These are phyloP conservation scores for Hebeloma cylindrosporum DNA, from an alignment of 768 basidiomycete species.

Conservation along the genomic window DNA sequence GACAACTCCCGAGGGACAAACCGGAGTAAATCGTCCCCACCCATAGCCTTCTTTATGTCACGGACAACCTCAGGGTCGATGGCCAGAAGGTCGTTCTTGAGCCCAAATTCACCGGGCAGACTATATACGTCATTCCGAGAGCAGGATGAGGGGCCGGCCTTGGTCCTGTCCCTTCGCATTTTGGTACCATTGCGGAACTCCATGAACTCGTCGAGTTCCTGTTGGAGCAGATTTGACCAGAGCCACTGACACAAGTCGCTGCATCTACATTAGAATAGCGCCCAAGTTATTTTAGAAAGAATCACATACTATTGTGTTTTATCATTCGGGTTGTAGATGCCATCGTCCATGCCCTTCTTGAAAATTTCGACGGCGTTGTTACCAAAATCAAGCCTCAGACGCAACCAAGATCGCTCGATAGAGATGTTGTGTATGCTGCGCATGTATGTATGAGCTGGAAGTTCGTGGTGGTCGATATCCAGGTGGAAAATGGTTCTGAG, in stretches of 20 bases:
- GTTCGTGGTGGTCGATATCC: constrained; percentile 18
- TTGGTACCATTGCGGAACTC: constrained; percentile 24
- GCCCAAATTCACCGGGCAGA: constrained; percentile 25
- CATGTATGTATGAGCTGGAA: constrained; percentile 33
- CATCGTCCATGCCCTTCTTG: constrained; percentile 21
- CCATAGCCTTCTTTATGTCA: constrained; percentile 30
- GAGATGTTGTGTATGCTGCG: constrained; percentile 34
- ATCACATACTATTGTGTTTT: constrained; percentile 28
- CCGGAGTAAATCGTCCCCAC: constrained; percentile 28
- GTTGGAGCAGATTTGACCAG: constrained; percentile 27
- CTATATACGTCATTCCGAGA: constrained; percentile 33
- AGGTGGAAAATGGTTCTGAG: constrained; percentile 28
- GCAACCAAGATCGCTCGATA: constrained; percentile 36
- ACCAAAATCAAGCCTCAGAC: constrained; percentile 30
- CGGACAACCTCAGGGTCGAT: constrained; percentile 25
- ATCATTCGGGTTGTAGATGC: constrained; percentile 25
- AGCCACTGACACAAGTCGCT: constrained; percentile 29
- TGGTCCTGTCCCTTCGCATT: constrained; percentile 31
- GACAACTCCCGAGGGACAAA: constrained; percentile 33
- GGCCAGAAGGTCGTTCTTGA: constrained; percentile 26
- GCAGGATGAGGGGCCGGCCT: constrained; percentile 35
- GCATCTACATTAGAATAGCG: constrained; percentile 6
- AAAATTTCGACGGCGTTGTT: constrained; percentile 29
- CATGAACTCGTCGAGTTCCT: constrained; percentile 20
- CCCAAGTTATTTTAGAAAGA: too few species aligned